Evolutionary conservation across 148 eudicot species (phyloP).

Genomic region (Diospyros lotus): DNA sequence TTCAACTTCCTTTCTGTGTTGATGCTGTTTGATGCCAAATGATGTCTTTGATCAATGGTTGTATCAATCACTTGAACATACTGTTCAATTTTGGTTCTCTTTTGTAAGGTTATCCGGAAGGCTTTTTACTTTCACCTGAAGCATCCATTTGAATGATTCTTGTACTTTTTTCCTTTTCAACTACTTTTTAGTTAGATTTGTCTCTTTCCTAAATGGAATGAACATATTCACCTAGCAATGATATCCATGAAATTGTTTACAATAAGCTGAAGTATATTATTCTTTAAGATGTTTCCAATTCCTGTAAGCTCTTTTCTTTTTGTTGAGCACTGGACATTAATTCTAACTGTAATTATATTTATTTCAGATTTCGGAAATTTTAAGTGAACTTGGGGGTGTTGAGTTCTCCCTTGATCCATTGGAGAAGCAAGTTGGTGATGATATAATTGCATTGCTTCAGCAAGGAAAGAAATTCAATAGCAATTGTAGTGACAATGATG

Average conservation of each 20-base stretch:
- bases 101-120: not conserved
- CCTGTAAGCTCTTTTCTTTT: too few species aligned
- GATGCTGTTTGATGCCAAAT: too few species aligned
- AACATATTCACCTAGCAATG: not conserved
- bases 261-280: not conserved
- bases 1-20: too few species aligned
- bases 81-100: not conserved
- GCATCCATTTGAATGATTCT: not conserved
- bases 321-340: too few species aligned
- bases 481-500: conserved; percentile 56
- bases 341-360: not conserved
- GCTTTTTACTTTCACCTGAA: not conserved
- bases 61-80: too few species aligned
- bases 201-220: not conserved
- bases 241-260: not conserved
- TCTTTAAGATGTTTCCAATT: too few species aligned
- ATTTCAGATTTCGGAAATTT: conserved; percentile 65
- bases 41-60: too few species aligned
- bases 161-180: not conserved
- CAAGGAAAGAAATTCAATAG: conserved; percentile 80
- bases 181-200: not conserved
- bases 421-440: conserved; percentile 92
- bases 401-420: conserved; percentile 69
- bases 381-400: conserved; percentile 56
- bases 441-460: conserved; percentile 80